These are phyloP conservation scores for Epichloe gansuensis DNA, from an alignment of 2,329 filamentous ascomycete genomes.

Conservation along the genomic window DNA sequence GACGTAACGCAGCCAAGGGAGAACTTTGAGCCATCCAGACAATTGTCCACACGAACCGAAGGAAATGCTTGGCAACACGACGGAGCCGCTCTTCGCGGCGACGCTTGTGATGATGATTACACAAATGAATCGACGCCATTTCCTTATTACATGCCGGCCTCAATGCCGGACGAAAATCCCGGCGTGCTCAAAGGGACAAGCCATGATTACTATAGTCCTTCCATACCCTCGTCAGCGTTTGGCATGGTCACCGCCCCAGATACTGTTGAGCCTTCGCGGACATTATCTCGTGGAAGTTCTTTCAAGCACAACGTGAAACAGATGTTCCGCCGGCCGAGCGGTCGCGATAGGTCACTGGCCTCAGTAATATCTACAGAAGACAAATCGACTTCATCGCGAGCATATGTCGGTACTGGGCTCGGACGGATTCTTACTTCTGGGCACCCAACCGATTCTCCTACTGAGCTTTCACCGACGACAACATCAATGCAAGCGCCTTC, in stretches of 20 bases:
- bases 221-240: conserved; percentile 28
- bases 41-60: background rate
- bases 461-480: conserved; percentile 13
- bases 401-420: background rate
- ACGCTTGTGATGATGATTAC: conserved; percentile 6
- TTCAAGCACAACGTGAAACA: conserved; percentile 23
- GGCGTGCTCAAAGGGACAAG: conserved; percentile 23
- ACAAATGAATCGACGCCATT: conserved; percentile 2
- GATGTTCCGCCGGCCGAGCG: conserved; percentile 23
- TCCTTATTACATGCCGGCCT: conserved; percentile 14
- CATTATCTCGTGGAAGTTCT: conserved; percentile 21
- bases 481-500: conserved; percentile 1
- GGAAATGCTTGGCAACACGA: background rate
- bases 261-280: conserved; percentile 4
- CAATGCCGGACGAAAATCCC: conserved; percentile 16
- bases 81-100: background rate
- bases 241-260: conserved; percentile 23
- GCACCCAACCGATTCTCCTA: conserved; percentile 19
- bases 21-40: background rate
- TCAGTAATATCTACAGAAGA: conserved; percentile 8
- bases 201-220: conserved; percentile 29
- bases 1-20: background rate
- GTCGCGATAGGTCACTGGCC: conserved; percentile 17
- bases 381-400: conserved; percentile 2
- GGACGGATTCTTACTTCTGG: conserved; percentile 6